phyloP scores from a whole-genome alignment of 257 asterid genomes.

The Solanum microdontum region DNA sequence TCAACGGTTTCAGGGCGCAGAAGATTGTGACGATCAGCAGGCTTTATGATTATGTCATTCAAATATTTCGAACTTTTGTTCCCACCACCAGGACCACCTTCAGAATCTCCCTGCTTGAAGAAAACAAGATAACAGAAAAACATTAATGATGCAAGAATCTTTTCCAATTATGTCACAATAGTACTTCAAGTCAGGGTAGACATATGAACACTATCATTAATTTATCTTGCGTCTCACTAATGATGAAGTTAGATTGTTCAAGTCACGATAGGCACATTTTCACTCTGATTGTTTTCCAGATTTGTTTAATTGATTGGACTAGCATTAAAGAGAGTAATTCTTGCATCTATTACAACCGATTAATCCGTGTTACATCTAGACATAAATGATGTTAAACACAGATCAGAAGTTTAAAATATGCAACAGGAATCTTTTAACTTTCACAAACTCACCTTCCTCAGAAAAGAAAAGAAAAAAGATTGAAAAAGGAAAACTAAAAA shows the following conservation, averaged over 20 bases:
- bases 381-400: not conserved
- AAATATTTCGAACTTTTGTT: slow-evolving; percentile 58
- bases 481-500: not conserved
- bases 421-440: not conserved
- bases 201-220: not conserved
- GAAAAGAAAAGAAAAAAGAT: not conserved
- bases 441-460: not conserved
- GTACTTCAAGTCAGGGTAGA: not conserved
- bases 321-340: not conserved
- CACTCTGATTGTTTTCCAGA: not conserved
- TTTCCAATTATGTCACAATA: not conserved
- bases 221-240: not conserved
- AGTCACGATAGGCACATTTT: not conserved
- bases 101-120: slow-evolving; percentile 48
- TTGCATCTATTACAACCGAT: not conserved
- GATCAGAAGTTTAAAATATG: not conserved
- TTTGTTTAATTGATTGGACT: not conserved
- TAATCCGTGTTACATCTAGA: not conserved
- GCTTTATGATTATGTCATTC: slow-evolving; percentile 71
- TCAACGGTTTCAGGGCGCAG: slow-evolving; percentile 98
- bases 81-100: slow-evolving; percentile 66
- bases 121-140: slow-evolving; percentile 3
- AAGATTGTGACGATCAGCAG: slow-evolving; percentile 88
- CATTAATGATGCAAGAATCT: not conserved
- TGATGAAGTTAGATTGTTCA: not conserved